Conservation (phyloP, 2,329 filamentous ascomycete genomes). For the Cadophora gregata region DNA sequence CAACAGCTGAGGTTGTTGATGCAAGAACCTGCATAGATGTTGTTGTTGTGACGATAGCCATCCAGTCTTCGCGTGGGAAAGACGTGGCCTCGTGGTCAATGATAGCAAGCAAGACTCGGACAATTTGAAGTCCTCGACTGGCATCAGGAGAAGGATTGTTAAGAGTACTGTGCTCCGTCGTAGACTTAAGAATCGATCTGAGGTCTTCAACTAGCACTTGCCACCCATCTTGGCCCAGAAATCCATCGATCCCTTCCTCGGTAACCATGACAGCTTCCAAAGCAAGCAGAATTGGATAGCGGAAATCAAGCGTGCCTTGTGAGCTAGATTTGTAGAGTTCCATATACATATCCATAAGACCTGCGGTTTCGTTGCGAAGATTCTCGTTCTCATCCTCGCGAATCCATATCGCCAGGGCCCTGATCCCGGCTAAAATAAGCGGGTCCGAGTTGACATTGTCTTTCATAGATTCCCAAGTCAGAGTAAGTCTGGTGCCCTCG, state of each 20-base stretch:
- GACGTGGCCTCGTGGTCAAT: constrained; percentile 55
- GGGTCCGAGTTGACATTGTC: constrained; percentile 58
- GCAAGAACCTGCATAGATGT: constrained; percentile 46
- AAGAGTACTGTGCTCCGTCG: constrained; percentile 21
- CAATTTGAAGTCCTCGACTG: constrained; percentile 59
- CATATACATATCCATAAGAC: constrained; percentile 67
- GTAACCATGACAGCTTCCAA: constrained; percentile 62
- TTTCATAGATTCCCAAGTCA: constrained; percentile 63
- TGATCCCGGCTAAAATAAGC: constrained; percentile 62
- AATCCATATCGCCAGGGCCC: constrained; percentile 69
- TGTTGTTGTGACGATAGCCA: constrained; percentile 58
- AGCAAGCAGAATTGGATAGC: constrained; percentile 62
- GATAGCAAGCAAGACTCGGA: constrained; percentile 60
- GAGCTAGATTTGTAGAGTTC: constrained; percentile 59
- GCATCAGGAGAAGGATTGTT: constrained; percentile 43
- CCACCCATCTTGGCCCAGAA: constrained; percentile 62
- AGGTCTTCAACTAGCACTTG: constrained; percentile 57
- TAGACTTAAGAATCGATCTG: constrained; percentile 49
- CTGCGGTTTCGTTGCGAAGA: constrained; percentile 55
- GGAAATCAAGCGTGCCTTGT: constrained; percentile 54
- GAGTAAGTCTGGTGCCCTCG: constrained; percentile 52
- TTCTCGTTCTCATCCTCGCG: constrained; percentile 69
- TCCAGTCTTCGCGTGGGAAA: constrained; percentile 58
- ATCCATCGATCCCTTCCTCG: constrained; percentile 46
- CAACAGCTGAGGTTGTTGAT: constrained; percentile 19